Evolutionary conservation across 768 basidiomycete genomes (phyloP), one percentile per base, ranked within the genome.

Genomic region (Phylloporus arenicola): DNA sequence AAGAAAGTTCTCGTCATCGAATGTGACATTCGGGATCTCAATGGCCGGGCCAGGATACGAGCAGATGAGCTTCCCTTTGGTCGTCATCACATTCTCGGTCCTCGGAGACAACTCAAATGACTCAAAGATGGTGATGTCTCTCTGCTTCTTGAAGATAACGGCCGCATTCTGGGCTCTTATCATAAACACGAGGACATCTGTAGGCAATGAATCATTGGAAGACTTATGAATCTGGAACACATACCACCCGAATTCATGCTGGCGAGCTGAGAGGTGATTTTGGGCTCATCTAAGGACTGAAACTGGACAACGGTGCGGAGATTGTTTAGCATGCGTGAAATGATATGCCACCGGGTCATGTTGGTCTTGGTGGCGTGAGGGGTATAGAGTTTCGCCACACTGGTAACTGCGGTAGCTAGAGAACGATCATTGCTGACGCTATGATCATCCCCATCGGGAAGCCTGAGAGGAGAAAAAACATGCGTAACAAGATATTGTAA

Each of bases 151-250:
- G 12, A 75, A 50, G 11, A 80, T 59, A 1, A 81, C 46, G n/a
- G 64, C 75, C 0, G 79, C 76, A 40, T 80, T 80, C 50, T 80
- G 79, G 2, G 68, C 67, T 8, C 64, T 63, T 19, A 80, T 65
- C 8, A 67, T 63, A 34, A 77, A 63, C 11, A 61, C 62, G 14
- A 72, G 46, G 24, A 69, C 58, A 40, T 71, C 79, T 78, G 41
- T 5, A 6, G 14, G 12, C 17, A 2, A 8, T 49, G 5, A 56
- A 35, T 19, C 27, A 30, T 11, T 35, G 24, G 4, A 7, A 24
- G 5, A 17, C 25, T 31, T 30, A 35, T 24, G 20, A 9, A 17
- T 24, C 25, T 9, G 44, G 2, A 9, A 34, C 2, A 11, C 44
- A 7, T 24, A 67, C 66, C 64, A 49, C 63, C 67, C 1, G 33